Conservation (phyloP, 2,329 filamentous ascomycete genomes). For the Fusarium sp. region DNA sequence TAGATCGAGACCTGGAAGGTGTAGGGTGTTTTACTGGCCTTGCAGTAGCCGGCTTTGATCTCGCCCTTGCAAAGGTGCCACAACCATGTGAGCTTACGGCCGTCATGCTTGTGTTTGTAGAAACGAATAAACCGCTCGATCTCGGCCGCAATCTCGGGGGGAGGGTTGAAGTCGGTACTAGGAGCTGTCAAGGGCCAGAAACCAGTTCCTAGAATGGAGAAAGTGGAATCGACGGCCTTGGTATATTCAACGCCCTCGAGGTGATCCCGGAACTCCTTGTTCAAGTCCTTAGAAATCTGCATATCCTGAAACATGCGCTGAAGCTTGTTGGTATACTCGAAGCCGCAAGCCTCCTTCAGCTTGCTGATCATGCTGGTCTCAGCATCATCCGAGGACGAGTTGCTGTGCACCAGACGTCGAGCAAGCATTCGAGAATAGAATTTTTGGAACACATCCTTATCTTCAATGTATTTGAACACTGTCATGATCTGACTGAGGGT, state of each 20-base stretch:
- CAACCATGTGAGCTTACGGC: slow-evolving; percentile 96
- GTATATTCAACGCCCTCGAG: slow-evolving; percentile 69
- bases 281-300: slow-evolving; percentile 98
- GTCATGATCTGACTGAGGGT: slow-evolving; percentile 96
- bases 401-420: slow-evolving; percentile 93
- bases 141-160: slow-evolving; percentile 85
- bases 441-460: slow-evolving; percentile 99
- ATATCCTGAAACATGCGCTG: slow-evolving; percentile 99
- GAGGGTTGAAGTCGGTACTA: slow-evolving; percentile 89
- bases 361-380: slow-evolving; percentile 99
- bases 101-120: slow-evolving; percentile 97
- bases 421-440: slow-evolving; percentile 98
- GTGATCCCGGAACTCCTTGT: slow-evolving; percentile 88
- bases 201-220: slow-evolving; percentile 93
- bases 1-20: slow-evolving; percentile 98
- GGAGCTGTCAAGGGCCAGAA: slow-evolving; percentile 96
- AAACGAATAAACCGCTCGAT: slow-evolving; percentile 92
- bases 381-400: slow-evolving; percentile 95
- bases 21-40: slow-evolving; percentile 89
- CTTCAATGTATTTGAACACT: slow-evolving; percentile 99
- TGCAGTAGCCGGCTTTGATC: slow-evolving; percentile 93
- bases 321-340: slow-evolving; percentile 99
- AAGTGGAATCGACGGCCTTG: slow-evolving; percentile 86
- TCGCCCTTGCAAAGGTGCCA: slow-evolving; percentile 99
- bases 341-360: slow-evolving; percentile 97